A percentile compares a stretch with the other conserved stretches of the same genome.
These are phyloP conservation scores for Fraxinus excelsior DNA, from an alignment of 257 asterid species.

Conservation along the genomic window DNA sequence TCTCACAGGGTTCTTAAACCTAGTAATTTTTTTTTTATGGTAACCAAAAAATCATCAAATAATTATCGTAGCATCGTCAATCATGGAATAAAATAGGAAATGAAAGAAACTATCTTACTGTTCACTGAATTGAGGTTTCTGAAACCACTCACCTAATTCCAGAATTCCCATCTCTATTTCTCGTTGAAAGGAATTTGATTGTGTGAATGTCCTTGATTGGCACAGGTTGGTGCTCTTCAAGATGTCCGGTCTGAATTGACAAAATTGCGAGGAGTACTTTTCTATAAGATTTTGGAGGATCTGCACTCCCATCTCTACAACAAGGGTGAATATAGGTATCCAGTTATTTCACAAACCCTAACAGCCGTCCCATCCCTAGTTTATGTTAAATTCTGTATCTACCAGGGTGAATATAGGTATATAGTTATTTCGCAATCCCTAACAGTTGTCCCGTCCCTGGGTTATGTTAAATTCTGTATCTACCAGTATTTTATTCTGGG, in stretches of 20 bases:
- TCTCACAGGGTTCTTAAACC: slow-evolving; percentile 18
- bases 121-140: neutral
- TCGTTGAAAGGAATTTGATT: slow-evolving; percentile 31
- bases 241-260: slow-evolving; percentile 97
- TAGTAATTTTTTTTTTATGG: neutral
- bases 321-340: slow-evolving; percentile 91
- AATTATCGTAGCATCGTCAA: neutral
- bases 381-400: neutral
- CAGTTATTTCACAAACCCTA: slow-evolving; percentile 20
- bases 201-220: slow-evolving; percentile 35
- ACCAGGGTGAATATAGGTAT: neutral
- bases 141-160: slow-evolving; percentile 14
- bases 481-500: neutral
- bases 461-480: neutral
- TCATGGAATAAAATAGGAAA: slow-evolving; percentile 12
- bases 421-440: slow-evolving; percentile 22
- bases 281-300: slow-evolving; percentile 95
- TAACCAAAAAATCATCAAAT: slow-evolving; percentile 17
- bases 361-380: neutral
- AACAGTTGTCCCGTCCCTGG: neutral
- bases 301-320: slow-evolving; percentile 95
- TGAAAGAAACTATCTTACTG: neutral
- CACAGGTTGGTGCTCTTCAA: slow-evolving; percentile 99
- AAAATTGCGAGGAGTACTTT: slow-evolving; percentile 88
- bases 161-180: slow-evolving; percentile 24